Conservation (phyloP, 2,329 filamentous ascomycete genomes). For the Claviceps monticola region DNA sequence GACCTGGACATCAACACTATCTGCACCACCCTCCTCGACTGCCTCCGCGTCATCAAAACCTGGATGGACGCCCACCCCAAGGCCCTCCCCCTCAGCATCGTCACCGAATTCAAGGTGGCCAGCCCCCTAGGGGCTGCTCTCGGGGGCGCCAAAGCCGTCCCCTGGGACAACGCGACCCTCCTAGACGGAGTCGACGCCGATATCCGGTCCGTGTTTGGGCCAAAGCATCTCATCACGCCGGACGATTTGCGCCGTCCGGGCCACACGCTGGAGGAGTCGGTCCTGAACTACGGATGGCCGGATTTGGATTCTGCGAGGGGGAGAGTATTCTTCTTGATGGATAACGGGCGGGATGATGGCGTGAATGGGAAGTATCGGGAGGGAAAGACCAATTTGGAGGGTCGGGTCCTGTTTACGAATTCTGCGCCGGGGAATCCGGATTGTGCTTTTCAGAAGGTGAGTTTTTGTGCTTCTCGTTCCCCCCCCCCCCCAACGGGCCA, state of each 20-base stretch:
- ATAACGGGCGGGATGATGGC: conserved; percentile 28
- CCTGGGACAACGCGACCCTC: conserved; percentile 27
- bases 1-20: conserved; percentile 31
- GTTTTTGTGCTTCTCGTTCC: neutral
- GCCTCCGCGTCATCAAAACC: conserved; percentile 26
- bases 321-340: conserved; percentile 35
- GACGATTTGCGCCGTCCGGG: conserved; percentile 28
- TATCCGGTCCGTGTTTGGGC: conserved; percentile 28
- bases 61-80: conserved; percentile 29
- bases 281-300: conserved; percentile 35
- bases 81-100: conserved; percentile 33
- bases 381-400: conserved; percentile 21
- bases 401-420: conserved; percentile 35
- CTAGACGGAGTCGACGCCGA: conserved; percentile 31
- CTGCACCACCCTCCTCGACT: conserved; percentile 31
- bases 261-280: conserved; percentile 30
- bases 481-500: too few relatives aligned
- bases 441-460: conserved; percentile 31
- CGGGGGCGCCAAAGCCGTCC: conserved; percentile 23
- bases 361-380: conserved; percentile 25
- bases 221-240: conserved; percentile 28
- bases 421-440: conserved; percentile 28
- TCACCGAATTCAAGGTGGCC: conserved; percentile 33
- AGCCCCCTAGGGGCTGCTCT: conserved; percentile 9
- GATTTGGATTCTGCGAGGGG: conserved; percentile 28